Evolutionary conservation across 2,329 filamentous ascomycete species (phyloP).

Genomic region (Grosmannia huntii): DNA sequence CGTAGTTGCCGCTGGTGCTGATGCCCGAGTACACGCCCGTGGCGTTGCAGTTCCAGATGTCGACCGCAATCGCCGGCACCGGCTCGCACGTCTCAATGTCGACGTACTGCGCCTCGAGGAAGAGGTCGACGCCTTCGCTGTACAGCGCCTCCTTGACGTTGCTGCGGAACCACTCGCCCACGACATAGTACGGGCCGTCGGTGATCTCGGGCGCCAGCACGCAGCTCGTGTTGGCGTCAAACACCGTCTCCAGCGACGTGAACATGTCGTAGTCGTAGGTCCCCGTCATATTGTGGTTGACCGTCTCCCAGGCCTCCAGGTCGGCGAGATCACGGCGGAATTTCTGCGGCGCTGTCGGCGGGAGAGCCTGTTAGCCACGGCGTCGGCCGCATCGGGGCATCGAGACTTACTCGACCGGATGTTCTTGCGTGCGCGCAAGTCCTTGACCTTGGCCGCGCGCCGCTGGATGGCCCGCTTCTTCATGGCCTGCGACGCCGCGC

Average conservation of each 20-base stretch:
- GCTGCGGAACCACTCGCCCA: conserved; percentile 35
- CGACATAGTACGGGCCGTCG: conserved; percentile 40
- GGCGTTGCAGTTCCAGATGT: conserved; percentile 36
- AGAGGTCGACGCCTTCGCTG: conserved; percentile 30
- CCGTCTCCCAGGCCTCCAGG: conserved; percentile 19
- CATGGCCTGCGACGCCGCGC: conserved; percentile 24
- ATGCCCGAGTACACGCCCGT: conserved; percentile 18
- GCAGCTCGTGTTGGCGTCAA: conserved; percentile 30
- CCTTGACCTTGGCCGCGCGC: conserved; percentile 24
- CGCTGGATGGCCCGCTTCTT: conserved; percentile 27
- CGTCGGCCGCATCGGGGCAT: background rate
- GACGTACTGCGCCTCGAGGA: conserved; percentile 39
- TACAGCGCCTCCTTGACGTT: conserved; percentile 32
- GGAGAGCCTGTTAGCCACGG: background rate
- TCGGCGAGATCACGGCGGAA: conserved; percentile 20
- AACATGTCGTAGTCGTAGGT: conserved; percentile 18
- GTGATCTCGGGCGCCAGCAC: conserved; percentile 37
- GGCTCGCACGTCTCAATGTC: conserved; percentile 40
- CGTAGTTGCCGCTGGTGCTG: conserved; percentile 18
- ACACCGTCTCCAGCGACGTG: conserved; percentile 24
- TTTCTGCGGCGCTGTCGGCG: conserved; percentile 16
- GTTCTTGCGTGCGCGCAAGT: conserved; percentile 24
- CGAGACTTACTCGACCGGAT: conserved; percentile 16
- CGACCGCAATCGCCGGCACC: conserved; percentile 32
- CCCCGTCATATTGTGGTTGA: conserved; percentile 22